phyloP scores from a whole-genome alignment of 2,329 filamentous ascomycete species.

The Arachnopeziza araneosa region DNA sequence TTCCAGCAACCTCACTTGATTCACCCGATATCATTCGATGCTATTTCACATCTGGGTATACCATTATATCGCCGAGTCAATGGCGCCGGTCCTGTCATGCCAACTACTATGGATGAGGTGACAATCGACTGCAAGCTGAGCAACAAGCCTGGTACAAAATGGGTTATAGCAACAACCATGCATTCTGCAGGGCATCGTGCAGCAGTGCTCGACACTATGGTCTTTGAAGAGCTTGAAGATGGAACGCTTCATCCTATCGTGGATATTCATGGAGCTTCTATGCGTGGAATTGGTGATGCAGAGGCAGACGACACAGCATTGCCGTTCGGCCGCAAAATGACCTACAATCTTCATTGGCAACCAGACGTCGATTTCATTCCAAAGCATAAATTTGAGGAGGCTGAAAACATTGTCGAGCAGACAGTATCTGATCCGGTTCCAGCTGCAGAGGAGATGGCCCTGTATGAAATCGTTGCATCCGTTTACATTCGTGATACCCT shows the following conservation, averaged over 20 bases:
- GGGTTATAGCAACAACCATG: neutral
- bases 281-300: neutral
- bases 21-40: conserved; percentile 41
- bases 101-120: neutral
- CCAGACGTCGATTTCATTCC: neutral
- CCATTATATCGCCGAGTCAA: neutral
- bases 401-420: neutral
- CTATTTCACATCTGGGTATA: conserved; percentile 32
- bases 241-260: neutral
- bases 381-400: neutral
- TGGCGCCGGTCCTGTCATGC: neutral
- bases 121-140: neutral
- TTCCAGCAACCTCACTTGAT: conserved; percentile 39
- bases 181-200: neutral
- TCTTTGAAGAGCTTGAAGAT: neutral
- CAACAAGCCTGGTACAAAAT: neutral
- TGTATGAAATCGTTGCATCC: neutral
- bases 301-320: neutral
- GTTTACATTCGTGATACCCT: neutral
- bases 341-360: neutral
- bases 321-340: neutral
- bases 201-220: neutral
- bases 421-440: neutral
- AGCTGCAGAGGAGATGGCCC: neutral
- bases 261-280: neutral